A percentile compares a stretch with the other conserved stretches of the same genome.
phyloP scores from a whole-genome alignment of 495 filamentous ascomycete genomes.

The Podospora tetraspora region DNA sequence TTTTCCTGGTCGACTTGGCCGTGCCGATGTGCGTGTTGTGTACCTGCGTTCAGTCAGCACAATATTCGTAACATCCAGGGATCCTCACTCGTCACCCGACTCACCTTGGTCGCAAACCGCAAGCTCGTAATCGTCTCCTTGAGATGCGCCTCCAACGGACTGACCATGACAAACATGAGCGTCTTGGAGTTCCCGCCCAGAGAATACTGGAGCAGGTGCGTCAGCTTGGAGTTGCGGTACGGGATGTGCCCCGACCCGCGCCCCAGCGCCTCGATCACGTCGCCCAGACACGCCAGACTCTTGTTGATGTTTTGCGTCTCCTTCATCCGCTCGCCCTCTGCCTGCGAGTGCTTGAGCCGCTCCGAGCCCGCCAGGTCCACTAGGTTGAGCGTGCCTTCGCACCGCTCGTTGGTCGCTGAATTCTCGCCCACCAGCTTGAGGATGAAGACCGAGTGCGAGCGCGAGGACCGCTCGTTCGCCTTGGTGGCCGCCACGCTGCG shows the following conservation, averaged over 20 bases:
- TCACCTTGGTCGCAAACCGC: conserved; percentile 90
- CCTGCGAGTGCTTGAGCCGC: conserved; percentile 75
- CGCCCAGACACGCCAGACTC: conserved; percentile 83
- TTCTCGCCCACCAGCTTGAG: conserved; percentile 82
- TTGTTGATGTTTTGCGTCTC: conserved; percentile 98
- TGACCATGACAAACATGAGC: conserved; percentile 99
- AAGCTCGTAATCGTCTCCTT: conserved; percentile 91
- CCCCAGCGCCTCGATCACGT: conserved; percentile 88
- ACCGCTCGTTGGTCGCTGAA: conserved; percentile 70
- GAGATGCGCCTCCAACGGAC: conserved; percentile 84
- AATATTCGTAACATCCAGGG: background rate
- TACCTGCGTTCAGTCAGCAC: conserved; percentile 37
- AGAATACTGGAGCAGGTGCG: conserved; percentile 91
- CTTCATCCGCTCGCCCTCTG: conserved; percentile 77
- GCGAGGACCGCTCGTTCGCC: conserved; percentile 88
- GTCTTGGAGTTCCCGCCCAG: conserved; percentile 94
- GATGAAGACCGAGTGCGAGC: conserved; percentile 95
- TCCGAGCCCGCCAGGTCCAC: conserved; percentile 95
- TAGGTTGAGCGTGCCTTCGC: conserved; percentile 90
- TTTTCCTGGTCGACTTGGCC: conserved; percentile 68
- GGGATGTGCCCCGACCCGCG: conserved; percentile 84
- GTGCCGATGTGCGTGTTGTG: conserved; percentile 88
- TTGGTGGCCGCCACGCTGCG: conserved; percentile 92
- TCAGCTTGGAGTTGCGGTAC: conserved; percentile 94
- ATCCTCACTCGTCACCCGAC: conserved; percentile 12